Conservation (phyloP, 768 basidiomycete species). For the Auricularia sp. region DNA sequence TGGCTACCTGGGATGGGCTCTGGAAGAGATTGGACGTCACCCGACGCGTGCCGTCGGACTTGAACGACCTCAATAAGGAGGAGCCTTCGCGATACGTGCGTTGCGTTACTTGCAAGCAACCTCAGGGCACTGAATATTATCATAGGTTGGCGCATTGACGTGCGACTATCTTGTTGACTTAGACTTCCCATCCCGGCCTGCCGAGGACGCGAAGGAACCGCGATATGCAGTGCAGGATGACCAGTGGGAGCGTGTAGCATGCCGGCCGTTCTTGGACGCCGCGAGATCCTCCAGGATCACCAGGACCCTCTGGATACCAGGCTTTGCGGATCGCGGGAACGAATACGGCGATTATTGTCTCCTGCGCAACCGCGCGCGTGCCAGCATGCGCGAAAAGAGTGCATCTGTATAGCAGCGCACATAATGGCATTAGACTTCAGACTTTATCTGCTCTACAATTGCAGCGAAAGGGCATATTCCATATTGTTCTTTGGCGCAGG, state of each 20-base stretch:
- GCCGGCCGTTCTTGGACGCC: constrained; percentile 77
- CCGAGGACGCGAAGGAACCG: constrained; percentile 53
- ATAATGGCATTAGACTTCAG: no score
- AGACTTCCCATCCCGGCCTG: constrained; percentile 67
- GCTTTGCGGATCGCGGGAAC: constrained; percentile 44
- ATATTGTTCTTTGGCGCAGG: no score
- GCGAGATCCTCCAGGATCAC: constrained; percentile 61
- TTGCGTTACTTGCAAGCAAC: constrained; percentile 7
- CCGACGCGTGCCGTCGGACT: constrained; percentile 42
- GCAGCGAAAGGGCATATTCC: no score
- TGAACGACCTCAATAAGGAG: constrained; percentile 87
- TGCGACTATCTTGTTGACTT: constrained; percentile 91
- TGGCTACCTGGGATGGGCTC: constrained; percentile 22
- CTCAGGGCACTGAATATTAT: background rate
- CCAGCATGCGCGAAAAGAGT: no score
- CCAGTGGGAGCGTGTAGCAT: constrained; percentile 75
- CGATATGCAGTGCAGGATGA: constrained; percentile 57
- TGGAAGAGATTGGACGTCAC: constrained; percentile 52
- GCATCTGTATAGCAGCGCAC: no score
- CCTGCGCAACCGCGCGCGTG: constrained; percentile 27
- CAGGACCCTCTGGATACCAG: constrained; percentile 74
- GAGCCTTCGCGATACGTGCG: constrained; percentile 69
- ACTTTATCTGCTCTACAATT: no score
- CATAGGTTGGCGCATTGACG: constrained; percentile 52
- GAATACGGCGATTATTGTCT: constrained; percentile 88